Evolutionary conservation across 1,139 yeast genomes (phyloP).

Genomic region (Suhomyces yuchorum): DNA sequence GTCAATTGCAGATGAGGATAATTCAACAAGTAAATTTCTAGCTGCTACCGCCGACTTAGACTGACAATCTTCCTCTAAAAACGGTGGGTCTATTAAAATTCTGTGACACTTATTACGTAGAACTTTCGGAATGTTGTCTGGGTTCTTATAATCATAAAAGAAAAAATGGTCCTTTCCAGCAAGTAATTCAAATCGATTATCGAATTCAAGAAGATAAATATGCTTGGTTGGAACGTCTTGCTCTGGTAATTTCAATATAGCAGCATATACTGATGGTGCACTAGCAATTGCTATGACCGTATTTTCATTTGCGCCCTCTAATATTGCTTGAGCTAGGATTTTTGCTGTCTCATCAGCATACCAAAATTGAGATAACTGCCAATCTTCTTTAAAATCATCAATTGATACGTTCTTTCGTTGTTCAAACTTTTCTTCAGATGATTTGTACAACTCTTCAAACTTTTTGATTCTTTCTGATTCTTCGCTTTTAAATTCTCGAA

Average conservation of each 20-base stretch:
- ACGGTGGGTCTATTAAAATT: conserved; percentile 87
- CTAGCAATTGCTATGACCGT: conserved; percentile 77
- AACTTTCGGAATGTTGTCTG: conserved; percentile 60
- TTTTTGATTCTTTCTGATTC: conserved; percentile 60
- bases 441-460: conserved; percentile 57
- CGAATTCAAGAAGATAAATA: conserved; percentile 76
- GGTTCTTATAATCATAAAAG: conserved; percentile 74
- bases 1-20: conserved; percentile 36
- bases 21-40: conserved; percentile 52
- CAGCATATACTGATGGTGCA: conserved; percentile 93
- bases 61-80: conserved; percentile 79
- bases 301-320: conserved; percentile 72
- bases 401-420: conserved; percentile 38
- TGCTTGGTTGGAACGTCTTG: conserved; percentile 62
- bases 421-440: conserved; percentile 59
- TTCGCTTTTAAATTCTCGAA: conserved; percentile 69
- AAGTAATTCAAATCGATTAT: conserved; percentile 69
- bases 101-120: conserved; percentile 68
- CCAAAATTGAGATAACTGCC: conserved; percentile 96
- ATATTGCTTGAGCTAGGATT: conserved; percentile 62
- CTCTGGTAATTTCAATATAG: conserved; percentile 57
- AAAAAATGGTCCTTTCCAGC: conserved; percentile 69
- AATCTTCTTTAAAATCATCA: conserved; percentile 79
- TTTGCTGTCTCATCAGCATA: conserved; percentile 73
- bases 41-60: conserved; percentile 73